phyloP scores from a whole-genome alignment of 768 basidiomycete genomes.

The Tulasnella sp. region DNA sequence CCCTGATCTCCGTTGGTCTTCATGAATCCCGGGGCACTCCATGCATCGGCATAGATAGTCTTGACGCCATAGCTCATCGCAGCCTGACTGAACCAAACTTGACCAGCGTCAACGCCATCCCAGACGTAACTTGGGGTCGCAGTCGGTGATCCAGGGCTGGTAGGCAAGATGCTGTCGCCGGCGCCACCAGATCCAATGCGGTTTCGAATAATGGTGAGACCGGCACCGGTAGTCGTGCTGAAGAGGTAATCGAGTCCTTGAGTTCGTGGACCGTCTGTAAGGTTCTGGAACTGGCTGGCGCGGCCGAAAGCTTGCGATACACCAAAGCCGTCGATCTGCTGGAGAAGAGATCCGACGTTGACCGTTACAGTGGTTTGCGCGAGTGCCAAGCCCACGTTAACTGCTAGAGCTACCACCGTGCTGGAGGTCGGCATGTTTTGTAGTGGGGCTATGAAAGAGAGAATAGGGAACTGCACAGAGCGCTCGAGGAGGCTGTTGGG shows the following conservation, averaged over 20 bases:
- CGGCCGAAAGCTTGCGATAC: slow-evolving; percentile 27
- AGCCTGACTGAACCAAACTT: slow-evolving; percentile 23
- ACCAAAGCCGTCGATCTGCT: slow-evolving; percentile 26
- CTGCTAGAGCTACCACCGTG: neutral
- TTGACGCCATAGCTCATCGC: slow-evolving; percentile 24
- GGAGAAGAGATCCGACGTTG: slow-evolving; percentile 17
- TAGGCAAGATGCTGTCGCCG: slow-evolving; percentile 6
- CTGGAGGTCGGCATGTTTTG: neutral
- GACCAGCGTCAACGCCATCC: slow-evolving; percentile 24
- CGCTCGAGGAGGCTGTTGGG: neutral
- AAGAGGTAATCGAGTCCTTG: slow-evolving; percentile 28
- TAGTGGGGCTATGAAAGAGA: neutral
- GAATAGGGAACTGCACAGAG: neutral
- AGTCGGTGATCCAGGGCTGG: neutral
- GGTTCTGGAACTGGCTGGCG: neutral
- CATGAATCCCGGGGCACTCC: slow-evolving; percentile 31
- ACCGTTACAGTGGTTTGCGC: slow-evolving; percentile 19
- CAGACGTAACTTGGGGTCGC: slow-evolving; percentile 21
- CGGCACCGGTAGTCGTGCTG: slow-evolving; percentile 23
- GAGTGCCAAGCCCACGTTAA: neutral
- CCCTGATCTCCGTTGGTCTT: slow-evolving; percentile 28
- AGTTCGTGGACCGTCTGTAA: neutral
- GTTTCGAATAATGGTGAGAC: slow-evolving; percentile 29
- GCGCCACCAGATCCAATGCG: neutral
- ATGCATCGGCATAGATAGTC: slow-evolving; percentile 30